A percentile compares a stretch with the other conserved stretches of the same genome.
phyloP scores from a whole-genome alignment of 306 rosid species.

The Pterocarpus macrocarpus region DNA sequence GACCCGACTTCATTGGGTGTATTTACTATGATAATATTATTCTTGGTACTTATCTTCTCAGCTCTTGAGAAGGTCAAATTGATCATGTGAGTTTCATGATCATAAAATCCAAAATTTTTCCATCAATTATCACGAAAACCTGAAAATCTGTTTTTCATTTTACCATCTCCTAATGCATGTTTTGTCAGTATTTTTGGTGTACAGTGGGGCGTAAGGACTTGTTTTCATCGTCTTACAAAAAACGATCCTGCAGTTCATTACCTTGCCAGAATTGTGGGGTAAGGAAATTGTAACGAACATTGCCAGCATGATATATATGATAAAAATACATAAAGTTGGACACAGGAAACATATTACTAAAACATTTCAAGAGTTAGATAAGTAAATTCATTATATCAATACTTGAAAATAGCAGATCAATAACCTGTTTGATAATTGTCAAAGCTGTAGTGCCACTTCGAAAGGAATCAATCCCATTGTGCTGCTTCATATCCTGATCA shows the following conservation, averaged over 20 bases:
- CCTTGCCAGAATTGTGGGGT: background rate
- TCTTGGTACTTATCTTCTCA: background rate
- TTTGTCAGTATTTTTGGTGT: background rate
- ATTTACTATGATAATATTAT: background rate
- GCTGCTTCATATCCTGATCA: conserved; percentile 78
- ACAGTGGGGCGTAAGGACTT: background rate
- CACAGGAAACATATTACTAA: too few species aligned
- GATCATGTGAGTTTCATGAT: conserved; percentile 6
- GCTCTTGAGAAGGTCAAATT: background rate
- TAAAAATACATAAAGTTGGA: too few species aligned
- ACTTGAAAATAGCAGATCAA: background rate
- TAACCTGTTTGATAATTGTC: conserved; percentile 89
- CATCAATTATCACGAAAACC: background rate
- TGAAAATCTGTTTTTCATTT: background rate
- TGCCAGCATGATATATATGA: too few species aligned
- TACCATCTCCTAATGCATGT: background rate
- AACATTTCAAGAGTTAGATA: too few species aligned
- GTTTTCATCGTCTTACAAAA: too few species aligned
- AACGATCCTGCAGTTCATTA: too few species aligned
- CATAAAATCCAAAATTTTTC: background rate
- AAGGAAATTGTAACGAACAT: background rate
- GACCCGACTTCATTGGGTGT: background rate
- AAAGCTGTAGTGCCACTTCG: conserved; percentile 81
- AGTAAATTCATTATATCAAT: too few species aligned
- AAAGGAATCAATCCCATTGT: conserved; percentile 69